These are phyloP conservation scores for Viola odorata DNA, from an alignment of 345 rosid genomes.

Conservation along the genomic window DNA sequence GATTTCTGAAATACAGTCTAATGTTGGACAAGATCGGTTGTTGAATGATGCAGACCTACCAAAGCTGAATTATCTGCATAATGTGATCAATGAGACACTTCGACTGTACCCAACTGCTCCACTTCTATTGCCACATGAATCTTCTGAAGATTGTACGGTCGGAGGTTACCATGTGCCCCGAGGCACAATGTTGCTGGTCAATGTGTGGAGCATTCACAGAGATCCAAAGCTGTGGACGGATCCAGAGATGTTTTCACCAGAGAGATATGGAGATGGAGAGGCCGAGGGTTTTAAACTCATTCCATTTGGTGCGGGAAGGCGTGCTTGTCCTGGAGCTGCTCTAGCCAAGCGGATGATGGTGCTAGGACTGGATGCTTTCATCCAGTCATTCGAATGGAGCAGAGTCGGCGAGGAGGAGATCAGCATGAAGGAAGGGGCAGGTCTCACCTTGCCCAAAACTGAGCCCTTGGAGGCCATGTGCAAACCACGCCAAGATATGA, in stretches of 20 bases:
- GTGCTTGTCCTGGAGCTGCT: slow-evolving; percentile 25
- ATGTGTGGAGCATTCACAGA: slow-evolving; percentile 21
- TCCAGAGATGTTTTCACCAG: slow-evolving; percentile 25
- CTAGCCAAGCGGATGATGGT: slow-evolving; percentile 21
- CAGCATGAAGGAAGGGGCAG: slow-evolving; percentile 16
- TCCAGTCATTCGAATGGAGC: slow-evolving; percentile 34
- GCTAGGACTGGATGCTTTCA: slow-evolving; percentile 20
- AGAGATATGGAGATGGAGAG: slow-evolving; percentile 30
- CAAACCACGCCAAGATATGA: slow-evolving; percentile 17
- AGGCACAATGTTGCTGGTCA: slow-evolving; percentile 22
- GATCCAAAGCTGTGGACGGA: slow-evolving; percentile 32
- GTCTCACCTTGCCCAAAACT: slow-evolving; percentile 24
- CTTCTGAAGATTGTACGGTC: slow-evolving; percentile 16
- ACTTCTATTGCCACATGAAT: slow-evolving; percentile 25
- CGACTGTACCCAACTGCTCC: slow-evolving; percentile 24
- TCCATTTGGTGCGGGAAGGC: slow-evolving; percentile 30
- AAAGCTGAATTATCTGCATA: slow-evolving; percentile 18
- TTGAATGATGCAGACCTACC: slow-evolving; percentile 23
- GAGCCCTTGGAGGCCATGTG: slow-evolving; percentile 27
- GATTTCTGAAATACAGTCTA: slow-evolving; percentile 14
- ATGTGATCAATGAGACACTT: slow-evolving; percentile 18
- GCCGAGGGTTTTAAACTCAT: slow-evolving; percentile 17
- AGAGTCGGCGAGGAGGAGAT: slow-evolving; percentile 7
- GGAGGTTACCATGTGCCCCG: slow-evolving; percentile 22
- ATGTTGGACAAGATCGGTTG: slow-evolving; percentile 13